These are phyloP conservation scores for Mycena belliarum DNA, from an alignment of 768 basidiomycete species.

Conservation along the genomic window DNA sequence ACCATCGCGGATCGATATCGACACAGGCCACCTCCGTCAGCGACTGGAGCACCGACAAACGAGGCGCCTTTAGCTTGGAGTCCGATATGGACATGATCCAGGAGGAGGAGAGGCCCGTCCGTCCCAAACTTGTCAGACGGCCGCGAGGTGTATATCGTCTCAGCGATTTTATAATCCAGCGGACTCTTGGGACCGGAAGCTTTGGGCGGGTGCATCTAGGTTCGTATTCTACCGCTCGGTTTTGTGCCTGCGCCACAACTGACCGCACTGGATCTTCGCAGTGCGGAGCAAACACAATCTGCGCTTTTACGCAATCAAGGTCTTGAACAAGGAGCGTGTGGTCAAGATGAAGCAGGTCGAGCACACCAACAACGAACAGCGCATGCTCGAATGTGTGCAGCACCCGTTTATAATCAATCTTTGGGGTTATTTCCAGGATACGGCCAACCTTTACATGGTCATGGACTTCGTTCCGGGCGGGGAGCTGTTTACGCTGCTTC, in stretches of 20 bases:
- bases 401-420: conserved; percentile 96
- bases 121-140: conserved; percentile 16
- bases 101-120: conserved; percentile 27
- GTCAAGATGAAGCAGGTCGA: conserved; percentile 93
- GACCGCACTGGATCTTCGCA: conserved; percentile 31
- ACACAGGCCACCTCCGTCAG: conserved; percentile 65
- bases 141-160: conserved; percentile 58
- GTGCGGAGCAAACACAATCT: conserved; percentile 91
- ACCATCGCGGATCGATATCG: conserved; percentile 68
- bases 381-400: conserved; percentile 80
- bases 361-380: conserved; percentile 94
- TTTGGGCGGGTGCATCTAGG: conserved; percentile 96
- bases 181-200: conserved; percentile 91
- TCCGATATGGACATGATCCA: conserved; percentile 34
- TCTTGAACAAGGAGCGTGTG: conserved; percentile 90
- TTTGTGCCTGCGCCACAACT: conserved; percentile 7
- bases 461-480: conserved; percentile 97
- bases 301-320: conserved; percentile 96
- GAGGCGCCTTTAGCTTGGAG: background rate
- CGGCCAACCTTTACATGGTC: conserved; percentile 94
- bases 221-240: conserved; percentile 26
- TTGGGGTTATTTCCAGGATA: conserved; percentile 94
- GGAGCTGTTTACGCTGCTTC: conserved; percentile 90
- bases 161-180: conserved; percentile 75
- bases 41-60: conserved; percentile 40